phyloP scores from a whole-genome alignment of 768 basidiomycete species.

The Coprinopsis marcescibilis region DNA sequence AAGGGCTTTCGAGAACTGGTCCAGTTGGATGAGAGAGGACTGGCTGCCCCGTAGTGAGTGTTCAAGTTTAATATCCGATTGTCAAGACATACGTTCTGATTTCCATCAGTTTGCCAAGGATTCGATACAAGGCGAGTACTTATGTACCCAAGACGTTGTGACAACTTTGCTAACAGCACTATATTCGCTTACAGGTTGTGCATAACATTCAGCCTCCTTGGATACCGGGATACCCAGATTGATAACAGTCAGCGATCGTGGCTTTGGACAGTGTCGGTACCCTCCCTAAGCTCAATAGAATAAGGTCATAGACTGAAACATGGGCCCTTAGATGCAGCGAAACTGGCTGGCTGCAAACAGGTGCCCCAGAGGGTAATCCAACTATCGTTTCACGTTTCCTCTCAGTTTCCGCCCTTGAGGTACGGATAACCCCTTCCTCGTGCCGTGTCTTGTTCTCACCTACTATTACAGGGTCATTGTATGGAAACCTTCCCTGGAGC shows the following conservation, averaged over 20 bases:
- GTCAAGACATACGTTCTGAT: too few relatives aligned
- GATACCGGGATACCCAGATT: conserved; percentile 50
- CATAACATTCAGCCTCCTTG: too few relatives aligned
- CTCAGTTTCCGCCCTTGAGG: background rate
- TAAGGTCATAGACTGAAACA: background rate
- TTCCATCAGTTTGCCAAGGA: too few relatives aligned
- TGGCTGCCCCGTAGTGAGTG: too few relatives aligned
- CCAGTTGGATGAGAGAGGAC: conserved; percentile 26
- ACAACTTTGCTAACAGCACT: too few relatives aligned
- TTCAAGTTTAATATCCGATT: too few relatives aligned
- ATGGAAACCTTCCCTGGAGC: background rate
- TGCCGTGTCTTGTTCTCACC: background rate
- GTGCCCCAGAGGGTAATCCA: conserved; percentile 39
- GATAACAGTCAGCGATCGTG: conserved; percentile 58
- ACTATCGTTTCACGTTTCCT: conserved; percentile 32
- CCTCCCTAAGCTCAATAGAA: background rate
- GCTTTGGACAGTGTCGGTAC: conserved; percentile 59
- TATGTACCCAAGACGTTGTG: too few relatives aligned
- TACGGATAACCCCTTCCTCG: background rate
- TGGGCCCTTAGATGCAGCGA: conserved; percentile 60
- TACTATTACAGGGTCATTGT: background rate
- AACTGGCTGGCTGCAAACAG: conserved; percentile 52
- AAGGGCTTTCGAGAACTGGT: conserved; percentile 55
- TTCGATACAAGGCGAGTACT: too few relatives aligned
- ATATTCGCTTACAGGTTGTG: too few relatives aligned